These are phyloP conservation scores for Haplosporangium sp. DNA, from an alignment of 371 early-diverging fungal species.

Conservation along the genomic window DNA sequence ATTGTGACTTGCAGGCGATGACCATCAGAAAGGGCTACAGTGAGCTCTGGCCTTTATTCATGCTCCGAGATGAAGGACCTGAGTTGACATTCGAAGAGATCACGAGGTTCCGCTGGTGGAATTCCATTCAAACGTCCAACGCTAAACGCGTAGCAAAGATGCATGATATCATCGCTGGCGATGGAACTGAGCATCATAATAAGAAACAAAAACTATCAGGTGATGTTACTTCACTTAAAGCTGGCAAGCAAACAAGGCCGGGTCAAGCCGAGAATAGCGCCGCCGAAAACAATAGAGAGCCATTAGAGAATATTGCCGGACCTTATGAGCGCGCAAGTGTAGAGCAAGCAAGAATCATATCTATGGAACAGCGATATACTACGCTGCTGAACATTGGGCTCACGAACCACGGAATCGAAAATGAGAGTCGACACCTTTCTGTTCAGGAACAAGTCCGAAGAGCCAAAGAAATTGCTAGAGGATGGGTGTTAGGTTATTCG, in stretches of 20 bases:
- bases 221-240: neutral
- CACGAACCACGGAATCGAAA: slow-evolving; percentile 5
- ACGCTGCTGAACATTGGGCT: slow-evolving; percentile 15
- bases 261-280: neutral
- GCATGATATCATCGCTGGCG: neutral
- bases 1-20: slow-evolving; percentile 35
- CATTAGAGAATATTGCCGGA: no score
- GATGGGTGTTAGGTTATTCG: slow-evolving; percentile 6
- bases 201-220: neutral
- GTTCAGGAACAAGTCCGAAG: neutral
- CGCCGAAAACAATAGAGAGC: no score
- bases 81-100: neutral
- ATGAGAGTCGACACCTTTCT: neutral
- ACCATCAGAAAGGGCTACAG: slow-evolving; percentile 20
- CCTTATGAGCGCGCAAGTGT: neutral
- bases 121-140: neutral
- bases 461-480: neutral
- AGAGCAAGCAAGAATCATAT: slow-evolving; percentile 5
- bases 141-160: neutral
- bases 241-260: neutral
- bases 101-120: neutral
- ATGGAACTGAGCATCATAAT: neutral
- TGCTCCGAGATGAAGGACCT: slow-evolving; percentile 24
- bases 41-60: slow-evolving; percentile 31
- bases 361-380: slow-evolving; percentile 22